Conservation (phyloP, 139 green algal species). For the Chloropicon primus region DNA sequence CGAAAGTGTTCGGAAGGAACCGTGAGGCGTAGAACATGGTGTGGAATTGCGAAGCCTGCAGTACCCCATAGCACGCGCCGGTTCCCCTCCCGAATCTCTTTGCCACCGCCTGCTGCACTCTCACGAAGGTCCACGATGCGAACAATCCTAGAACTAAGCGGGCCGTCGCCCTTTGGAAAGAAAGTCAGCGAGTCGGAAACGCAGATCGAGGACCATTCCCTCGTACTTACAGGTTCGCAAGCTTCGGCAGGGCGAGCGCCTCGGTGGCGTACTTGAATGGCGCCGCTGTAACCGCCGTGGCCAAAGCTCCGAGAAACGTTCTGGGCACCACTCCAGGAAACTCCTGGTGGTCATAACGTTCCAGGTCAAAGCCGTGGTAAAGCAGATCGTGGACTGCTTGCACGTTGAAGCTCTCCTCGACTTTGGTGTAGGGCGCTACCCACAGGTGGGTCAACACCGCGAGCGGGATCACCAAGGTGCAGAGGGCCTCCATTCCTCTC, state of each 20-base stretch:
- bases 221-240: neutral
- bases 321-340: slow-evolving; percentile 75
- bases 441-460: slow-evolving; percentile 16
- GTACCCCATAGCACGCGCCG: neutral
- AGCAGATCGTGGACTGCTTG: slow-evolving; percentile 47
- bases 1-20: slow-evolving; percentile 66
- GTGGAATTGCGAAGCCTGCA: slow-evolving; percentile 59
- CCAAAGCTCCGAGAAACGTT: slow-evolving; percentile 42
- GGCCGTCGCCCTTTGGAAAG: neutral
- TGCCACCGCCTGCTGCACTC: neutral
- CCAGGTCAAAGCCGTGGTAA: slow-evolving; percentile 29
- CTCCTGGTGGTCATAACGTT: slow-evolving; percentile 53
- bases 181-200: too few species aligned
- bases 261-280: neutral
- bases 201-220: too few species aligned
- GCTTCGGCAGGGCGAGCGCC: neutral
- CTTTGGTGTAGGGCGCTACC: slow-evolving; percentile 57
- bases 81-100: neutral
- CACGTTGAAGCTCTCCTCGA: slow-evolving; percentile 77
- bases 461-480: slow-evolving; percentile 6
- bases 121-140: neutral
- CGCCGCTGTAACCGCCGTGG: neutral
- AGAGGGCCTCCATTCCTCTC: too few species aligned
- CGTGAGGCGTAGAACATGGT: slow-evolving; percentile 61
- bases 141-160: neutral